phyloP scores from a whole-genome alignment of 495 filamentous ascomycete genomes.

The Aspergillus heteromorphus region DNA sequence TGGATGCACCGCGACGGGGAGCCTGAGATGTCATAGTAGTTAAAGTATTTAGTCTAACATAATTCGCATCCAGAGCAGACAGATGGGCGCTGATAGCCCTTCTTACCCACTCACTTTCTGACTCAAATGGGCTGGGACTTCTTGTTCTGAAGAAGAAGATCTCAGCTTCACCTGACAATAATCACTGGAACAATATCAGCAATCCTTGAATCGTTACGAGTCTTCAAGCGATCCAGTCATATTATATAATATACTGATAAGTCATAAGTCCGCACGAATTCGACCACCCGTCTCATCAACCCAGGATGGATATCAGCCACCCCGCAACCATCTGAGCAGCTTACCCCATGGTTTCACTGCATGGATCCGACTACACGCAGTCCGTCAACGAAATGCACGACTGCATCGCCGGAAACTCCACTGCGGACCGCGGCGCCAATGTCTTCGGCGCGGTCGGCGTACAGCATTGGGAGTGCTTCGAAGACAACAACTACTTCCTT shows the following conservation, averaged over 20 bases:
- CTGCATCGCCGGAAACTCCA: conserved; percentile 34
- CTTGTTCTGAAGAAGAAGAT: conserved; percentile 51
- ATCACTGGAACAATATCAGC: conserved; percentile 40
- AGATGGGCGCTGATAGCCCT: conserved; percentile 44
- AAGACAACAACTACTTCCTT: conserved; percentile 38
- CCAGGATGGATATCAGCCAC: conserved; percentile 48
- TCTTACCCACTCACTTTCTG: conserved; percentile 49
- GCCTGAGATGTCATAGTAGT: conserved; percentile 41
- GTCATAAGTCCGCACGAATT: too few relatives aligned
- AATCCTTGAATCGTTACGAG: conserved; percentile 36
- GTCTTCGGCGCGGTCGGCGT: conserved; percentile 40
- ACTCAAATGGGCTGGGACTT: conserved; percentile 47
- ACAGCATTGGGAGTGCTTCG: conserved; percentile 44
- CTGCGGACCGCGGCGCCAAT: too few relatives aligned
- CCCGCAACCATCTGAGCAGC: conserved; percentile 48
- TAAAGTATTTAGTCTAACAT: too few relatives aligned
- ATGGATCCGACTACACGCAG: conserved; percentile 43
- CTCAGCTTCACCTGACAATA: conserved; percentile 50
- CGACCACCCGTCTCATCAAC: conserved; percentile 38
- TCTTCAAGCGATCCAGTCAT: too few relatives aligned
- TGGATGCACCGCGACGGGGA: conserved; percentile 46
- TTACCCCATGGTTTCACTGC: conserved; percentile 47
- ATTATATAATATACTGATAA: too few relatives aligned
- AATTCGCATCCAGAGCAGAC: neutral
- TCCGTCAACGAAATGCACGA: conserved; percentile 45